Evolutionary conservation across 371 early-diverging fungal genomes (phyloP).

Genomic region (Mortierella sp.): DNA sequence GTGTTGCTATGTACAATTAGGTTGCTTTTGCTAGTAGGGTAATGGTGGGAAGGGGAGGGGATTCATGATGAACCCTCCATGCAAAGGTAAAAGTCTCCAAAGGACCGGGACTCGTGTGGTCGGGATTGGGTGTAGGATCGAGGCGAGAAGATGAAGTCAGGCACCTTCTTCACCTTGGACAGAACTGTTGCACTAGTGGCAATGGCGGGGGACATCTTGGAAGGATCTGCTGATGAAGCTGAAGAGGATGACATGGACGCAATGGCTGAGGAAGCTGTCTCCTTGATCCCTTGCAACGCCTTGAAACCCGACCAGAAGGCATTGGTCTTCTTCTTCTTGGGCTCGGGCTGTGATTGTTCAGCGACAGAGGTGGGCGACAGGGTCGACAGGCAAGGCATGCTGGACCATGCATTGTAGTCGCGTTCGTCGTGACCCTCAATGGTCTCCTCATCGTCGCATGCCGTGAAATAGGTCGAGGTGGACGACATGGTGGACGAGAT

Average conservation of each 20-base stretch:
- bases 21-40: no score
- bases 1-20: conserved; percentile 25
- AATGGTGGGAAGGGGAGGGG: not conserved
- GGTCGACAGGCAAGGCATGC: conserved; percentile 2
- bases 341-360: conserved; percentile 1
- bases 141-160: conserved; percentile 51
- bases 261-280: conserved; percentile 2
- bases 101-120: conserved; percentile 18
- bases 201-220: conserved; percentile 1
- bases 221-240: not conserved
- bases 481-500: conserved; percentile 14
- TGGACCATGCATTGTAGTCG: conserved; percentile 28
- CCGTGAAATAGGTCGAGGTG: conserved; percentile 23
- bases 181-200: not conserved
- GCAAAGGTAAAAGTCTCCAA: conserved; percentile 48
- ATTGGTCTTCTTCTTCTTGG: conserved; percentile 13
- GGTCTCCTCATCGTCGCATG: conserved; percentile 27
- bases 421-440: conserved; percentile 1
- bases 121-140: conserved; percentile 23
- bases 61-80: conserved; percentile 14
- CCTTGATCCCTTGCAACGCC: conserved; percentile 18
- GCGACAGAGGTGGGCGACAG: no score
- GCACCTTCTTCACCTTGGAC: conserved; percentile 6
- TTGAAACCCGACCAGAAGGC: conserved; percentile 28
- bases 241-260: not conserved